phyloP scores from a whole-genome alignment of 169 alveolate genomes.

The Plasmodium knowlesi region DNA sequence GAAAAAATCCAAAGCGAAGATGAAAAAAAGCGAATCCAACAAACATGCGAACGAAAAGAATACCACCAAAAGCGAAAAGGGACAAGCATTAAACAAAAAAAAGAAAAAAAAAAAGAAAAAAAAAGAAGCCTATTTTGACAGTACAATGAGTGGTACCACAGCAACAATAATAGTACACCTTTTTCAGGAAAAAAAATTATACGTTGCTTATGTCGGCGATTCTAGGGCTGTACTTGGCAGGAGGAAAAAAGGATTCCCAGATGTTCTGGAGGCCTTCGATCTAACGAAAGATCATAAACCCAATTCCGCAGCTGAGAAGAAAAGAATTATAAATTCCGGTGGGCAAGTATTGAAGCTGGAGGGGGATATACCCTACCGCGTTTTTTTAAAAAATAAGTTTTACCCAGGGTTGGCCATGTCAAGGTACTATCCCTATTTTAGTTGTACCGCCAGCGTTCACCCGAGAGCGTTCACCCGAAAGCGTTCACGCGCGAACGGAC shows the following conservation, averaged over 20 bases:
- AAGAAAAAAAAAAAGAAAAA: conserved; percentile 48
- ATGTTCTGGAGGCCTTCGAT: conserved; percentile 77
- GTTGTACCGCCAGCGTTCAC: not conserved
- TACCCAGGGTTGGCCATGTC: conserved; percentile 93
- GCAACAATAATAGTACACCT: conserved; percentile 81
- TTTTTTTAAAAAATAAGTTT: conserved; percentile 84
- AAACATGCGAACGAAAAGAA: conserved; percentile 8
- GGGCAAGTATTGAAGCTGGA: conserved; percentile 88
- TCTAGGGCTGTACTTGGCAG: conserved; percentile 88
- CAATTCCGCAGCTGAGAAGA: conserved; percentile 82
- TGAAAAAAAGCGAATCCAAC: conserved; percentile 1
- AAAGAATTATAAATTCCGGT: conserved; percentile 86
- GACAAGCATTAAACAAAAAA: conserved; percentile 6
- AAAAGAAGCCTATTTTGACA: conserved; percentile 78
- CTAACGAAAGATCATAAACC: conserved; percentile 89
- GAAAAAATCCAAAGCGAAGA: not conserved
- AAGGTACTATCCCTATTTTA: conserved; percentile 27
- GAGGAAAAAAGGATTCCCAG: conserved; percentile 78
- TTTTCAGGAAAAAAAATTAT: conserved; percentile 76
- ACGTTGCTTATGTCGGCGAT: conserved; percentile 91
- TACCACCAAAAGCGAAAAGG: conserved; percentile 2
- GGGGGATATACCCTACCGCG: conserved; percentile 88
- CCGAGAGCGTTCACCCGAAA: not conserved
- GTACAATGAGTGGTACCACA: conserved; percentile 86
- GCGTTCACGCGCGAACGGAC: not conserved